Percentiles rank a stretch among this genome's conserved stretches.
Evolutionary conservation across 1,284 basidiomycete species (phyloP).

Genomic region (Puccinia polysora): DNA sequence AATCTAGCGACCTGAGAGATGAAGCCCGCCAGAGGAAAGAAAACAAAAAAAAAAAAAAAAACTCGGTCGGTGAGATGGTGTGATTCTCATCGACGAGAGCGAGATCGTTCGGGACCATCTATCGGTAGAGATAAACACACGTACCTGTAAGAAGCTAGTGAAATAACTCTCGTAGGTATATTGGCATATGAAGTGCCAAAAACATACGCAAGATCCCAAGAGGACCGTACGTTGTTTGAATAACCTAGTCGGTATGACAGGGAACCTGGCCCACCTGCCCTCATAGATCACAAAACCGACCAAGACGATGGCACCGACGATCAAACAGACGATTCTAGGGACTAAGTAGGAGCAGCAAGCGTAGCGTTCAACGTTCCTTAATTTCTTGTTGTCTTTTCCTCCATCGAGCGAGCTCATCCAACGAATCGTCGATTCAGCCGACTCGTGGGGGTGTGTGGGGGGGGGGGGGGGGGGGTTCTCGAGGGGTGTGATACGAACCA

Average conservation of each 20-base stretch:
- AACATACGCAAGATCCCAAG: conserved; percentile 48
- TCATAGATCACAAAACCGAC: conserved; percentile 49
- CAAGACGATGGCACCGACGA: conserved; percentile 46
- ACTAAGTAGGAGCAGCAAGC: not conserved
- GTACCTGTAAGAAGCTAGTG: conserved; percentile 28
- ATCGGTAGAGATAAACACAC: conserved; percentile 45
- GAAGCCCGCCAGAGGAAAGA: not conserved
- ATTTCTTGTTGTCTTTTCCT: no score
- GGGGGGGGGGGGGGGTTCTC: no score
- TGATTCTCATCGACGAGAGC: not conserved
- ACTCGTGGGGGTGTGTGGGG: no score
- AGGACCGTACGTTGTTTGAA: conserved; percentile 49
- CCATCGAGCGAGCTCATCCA: no score
- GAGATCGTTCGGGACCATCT: conserved; percentile 46
- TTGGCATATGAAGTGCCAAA: conserved; percentile 50
- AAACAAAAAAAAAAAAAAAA: not conserved
- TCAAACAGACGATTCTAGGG: conserved; percentile 43
- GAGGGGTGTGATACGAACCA: conserved; percentile 47
- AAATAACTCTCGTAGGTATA: conserved; percentile 41
- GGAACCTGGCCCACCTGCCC: conserved; percentile 45
- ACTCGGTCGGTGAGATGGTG: not conserved
- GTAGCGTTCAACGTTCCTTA: no score
- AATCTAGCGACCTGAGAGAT: conserved; percentile 48
- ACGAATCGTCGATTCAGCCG: no score
- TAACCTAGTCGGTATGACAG: conserved; percentile 49